A percentile compares a stretch with the other conserved stretches of the same genome.
phyloP scores from a whole-genome alignment of 768 basidiomycete genomes.

The Arthromyces matolae region DNA sequence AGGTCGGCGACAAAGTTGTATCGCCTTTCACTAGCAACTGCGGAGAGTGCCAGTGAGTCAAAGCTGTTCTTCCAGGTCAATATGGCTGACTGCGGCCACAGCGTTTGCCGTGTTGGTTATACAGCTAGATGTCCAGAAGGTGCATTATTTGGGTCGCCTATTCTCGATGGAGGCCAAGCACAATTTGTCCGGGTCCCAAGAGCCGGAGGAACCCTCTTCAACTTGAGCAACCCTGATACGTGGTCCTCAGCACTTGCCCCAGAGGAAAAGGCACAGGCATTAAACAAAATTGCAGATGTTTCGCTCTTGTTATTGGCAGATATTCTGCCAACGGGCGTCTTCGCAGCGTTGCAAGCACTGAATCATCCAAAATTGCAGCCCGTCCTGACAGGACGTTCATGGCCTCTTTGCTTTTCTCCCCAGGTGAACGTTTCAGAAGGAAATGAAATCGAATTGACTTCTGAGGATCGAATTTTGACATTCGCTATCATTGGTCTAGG shows the following conservation, averaged over 20 bases:
- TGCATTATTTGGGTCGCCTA: constrained; percentile 61
- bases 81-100: constrained; percentile 22
- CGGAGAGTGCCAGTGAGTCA: constrained; percentile 76
- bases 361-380: constrained; percentile 70
- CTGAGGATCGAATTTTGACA: constrained; percentile 50
- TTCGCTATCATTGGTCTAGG: constrained; percentile 73
- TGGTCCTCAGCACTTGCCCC: constrained; percentile 38
- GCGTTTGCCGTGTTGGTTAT: constrained; percentile 70
- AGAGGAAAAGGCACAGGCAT: constrained; percentile 34
- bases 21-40: constrained; percentile 81
- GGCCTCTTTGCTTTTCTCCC: constrained; percentile 46
- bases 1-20: constrained; percentile 72
- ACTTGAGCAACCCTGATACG: constrained; percentile 45
- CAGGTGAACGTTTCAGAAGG: constrained; percentile 16
- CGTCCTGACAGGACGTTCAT: constrained; percentile 54
- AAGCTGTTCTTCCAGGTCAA: background rate
- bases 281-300: constrained; percentile 50
- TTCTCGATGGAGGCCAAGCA: constrained; percentile 71
- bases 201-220: constrained; percentile 76
- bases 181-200: constrained; percentile 78
- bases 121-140: constrained; percentile 65
- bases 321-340: constrained; percentile 77
- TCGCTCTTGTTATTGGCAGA: constrained; percentile 73
- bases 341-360: constrained; percentile 68
- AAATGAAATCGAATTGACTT: constrained; percentile 31